Conservation (phyloP, 345 rosid genomes). For the Noccaea bulbosa region DNA sequence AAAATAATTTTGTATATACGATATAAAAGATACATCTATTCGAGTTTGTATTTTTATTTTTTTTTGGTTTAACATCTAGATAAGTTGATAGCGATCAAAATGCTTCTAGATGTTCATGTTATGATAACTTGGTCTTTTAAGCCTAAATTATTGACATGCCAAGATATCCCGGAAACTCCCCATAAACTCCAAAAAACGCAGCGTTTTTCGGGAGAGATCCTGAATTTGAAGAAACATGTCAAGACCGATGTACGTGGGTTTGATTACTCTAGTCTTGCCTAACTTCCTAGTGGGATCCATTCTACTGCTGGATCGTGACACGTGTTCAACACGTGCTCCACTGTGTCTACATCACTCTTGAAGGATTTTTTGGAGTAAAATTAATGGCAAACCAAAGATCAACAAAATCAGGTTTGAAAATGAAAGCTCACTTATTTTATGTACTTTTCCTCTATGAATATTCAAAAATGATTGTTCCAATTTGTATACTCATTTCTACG, state of each 20-base stretch:
- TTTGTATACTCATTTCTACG: constrained; percentile 5
- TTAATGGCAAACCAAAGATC: constrained; percentile 26
- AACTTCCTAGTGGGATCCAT: constrained; percentile 4
- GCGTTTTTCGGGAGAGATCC: too few relatives aligned
- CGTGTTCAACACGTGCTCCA: constrained; percentile 20
- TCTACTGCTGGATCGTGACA: background rate
- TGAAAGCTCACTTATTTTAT: constrained; percentile 32
- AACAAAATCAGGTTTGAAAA: constrained; percentile 34
- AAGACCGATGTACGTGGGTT: constrained; percentile 16
- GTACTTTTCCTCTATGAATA: constrained; percentile 22
- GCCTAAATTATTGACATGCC: background rate
- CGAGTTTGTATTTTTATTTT: too few relatives aligned
- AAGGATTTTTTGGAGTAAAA: constrained; percentile 14
- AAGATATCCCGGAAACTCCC: background rate
- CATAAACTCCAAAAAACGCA: too few relatives aligned
- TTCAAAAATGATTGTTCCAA: background rate
- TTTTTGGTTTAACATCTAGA: too few relatives aligned
- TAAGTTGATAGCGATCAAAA: background rate
- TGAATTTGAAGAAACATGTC: background rate
- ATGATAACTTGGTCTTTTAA: background rate
- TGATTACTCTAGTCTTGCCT: background rate
- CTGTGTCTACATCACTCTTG: constrained; percentile 23
- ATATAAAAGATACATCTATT: too few relatives aligned
- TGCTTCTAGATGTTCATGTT: constrained; percentile 6
- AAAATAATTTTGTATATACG: too few relatives aligned